Percentiles rank a stretch among this genome's conserved stretches.
Conservation (phyloP, 1,284 basidiomycete species). For the Malassezia nana region DNA sequence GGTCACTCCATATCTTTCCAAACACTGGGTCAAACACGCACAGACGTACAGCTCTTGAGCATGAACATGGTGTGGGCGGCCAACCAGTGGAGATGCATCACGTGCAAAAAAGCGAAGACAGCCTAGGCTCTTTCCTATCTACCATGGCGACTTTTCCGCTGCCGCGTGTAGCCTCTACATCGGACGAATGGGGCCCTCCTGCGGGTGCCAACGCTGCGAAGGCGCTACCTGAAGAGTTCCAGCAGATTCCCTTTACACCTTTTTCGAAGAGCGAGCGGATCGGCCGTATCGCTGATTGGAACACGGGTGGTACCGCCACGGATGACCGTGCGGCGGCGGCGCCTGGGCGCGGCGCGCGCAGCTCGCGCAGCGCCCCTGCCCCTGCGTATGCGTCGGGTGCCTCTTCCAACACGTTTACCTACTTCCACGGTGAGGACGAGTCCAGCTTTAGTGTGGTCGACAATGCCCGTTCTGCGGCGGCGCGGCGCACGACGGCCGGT, state of each 20-base stretch:
- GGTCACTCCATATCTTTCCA: slow-evolving; percentile 80
- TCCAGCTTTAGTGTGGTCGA: slow-evolving; percentile 95
- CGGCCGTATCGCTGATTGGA: slow-evolving; percentile 96
- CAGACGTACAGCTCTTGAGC: slow-evolving; percentile 66
- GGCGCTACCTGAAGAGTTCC: slow-evolving; percentile 36
- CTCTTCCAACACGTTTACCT: slow-evolving; percentile 74
- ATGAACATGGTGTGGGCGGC: slow-evolving; percentile 58
- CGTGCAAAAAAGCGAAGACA: slow-evolving; percentile 1
- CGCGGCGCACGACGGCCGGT: slow-evolving; percentile 41
- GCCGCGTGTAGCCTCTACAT: slow-evolving; percentile 27
- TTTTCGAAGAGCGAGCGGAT: slow-evolving; percentile 98
- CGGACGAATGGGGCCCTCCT: slow-evolving; percentile 40
- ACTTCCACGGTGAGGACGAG: slow-evolving; percentile 97
- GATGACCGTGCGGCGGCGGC: slow-evolving; percentile 50
- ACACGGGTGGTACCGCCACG: slow-evolving; percentile 60
- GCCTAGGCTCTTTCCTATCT: not conserved
- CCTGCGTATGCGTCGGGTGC: slow-evolving; percentile 18
- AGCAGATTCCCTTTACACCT: slow-evolving; percentile 62
- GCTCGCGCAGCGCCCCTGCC: slow-evolving; percentile 5
- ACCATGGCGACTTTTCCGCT: slow-evolving; percentile 41
- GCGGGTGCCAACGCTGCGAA: slow-evolving; percentile 21
- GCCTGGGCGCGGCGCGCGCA: slow-evolving; percentile 45
- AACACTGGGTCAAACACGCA: slow-evolving; percentile 57
- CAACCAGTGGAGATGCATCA: not conserved
- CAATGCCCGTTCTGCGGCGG: slow-evolving; percentile 53